These are phyloP conservation scores for Periconia sp. DNA, from an alignment of 2,329 filamentous ascomycete genomes.

Conservation along the genomic window DNA sequence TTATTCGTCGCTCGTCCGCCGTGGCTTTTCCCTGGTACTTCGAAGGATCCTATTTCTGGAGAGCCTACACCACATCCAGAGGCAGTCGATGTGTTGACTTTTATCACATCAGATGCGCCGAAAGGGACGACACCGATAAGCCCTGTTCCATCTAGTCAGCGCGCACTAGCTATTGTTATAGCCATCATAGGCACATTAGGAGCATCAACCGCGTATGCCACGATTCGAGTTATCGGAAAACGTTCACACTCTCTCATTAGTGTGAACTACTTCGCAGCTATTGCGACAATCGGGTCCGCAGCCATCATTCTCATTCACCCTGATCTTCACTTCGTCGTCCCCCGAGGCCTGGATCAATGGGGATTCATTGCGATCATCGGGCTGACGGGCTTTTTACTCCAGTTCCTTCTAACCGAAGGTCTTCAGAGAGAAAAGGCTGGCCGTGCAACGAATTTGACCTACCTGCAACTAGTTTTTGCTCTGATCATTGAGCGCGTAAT, in stretches of 20 bases:
- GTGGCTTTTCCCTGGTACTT: slow-evolving; percentile 53
- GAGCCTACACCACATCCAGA: slow-evolving; percentile 31
- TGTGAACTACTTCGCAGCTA: slow-evolving; percentile 79
- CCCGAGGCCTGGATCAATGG: slow-evolving; percentile 64
- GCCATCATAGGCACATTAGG: slow-evolving; percentile 78
- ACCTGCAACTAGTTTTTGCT: slow-evolving; percentile 71
- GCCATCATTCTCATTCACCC: slow-evolving; percentile 63
- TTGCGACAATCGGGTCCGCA: slow-evolving; percentile 69
- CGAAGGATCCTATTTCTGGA: slow-evolving; percentile 34
- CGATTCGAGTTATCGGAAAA: slow-evolving; percentile 78
- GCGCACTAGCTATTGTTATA: slow-evolving; percentile 70
- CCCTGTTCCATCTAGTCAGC: slow-evolving; percentile 63
- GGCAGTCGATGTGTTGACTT: slow-evolving; percentile 18
- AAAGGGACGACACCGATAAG: slow-evolving; percentile 9
- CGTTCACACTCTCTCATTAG: slow-evolving; percentile 78
- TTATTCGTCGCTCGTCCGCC: slow-evolving; percentile 78
- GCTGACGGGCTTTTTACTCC: slow-evolving; percentile 76
- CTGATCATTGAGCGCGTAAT: slow-evolving; percentile 66
- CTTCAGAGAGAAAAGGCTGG: slow-evolving; percentile 70
- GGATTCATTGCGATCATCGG: slow-evolving; percentile 70
- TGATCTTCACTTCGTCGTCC: slow-evolving; percentile 61
- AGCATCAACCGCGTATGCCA: slow-evolving; percentile 72
- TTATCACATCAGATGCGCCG: slow-evolving; percentile 1
- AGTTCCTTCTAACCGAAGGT: slow-evolving; percentile 79
- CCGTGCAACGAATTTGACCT: slow-evolving; percentile 67